phyloP scores from a whole-genome alignment of 2,329 filamentous ascomycete species.

The Scedosporium apiospermum region DNA sequence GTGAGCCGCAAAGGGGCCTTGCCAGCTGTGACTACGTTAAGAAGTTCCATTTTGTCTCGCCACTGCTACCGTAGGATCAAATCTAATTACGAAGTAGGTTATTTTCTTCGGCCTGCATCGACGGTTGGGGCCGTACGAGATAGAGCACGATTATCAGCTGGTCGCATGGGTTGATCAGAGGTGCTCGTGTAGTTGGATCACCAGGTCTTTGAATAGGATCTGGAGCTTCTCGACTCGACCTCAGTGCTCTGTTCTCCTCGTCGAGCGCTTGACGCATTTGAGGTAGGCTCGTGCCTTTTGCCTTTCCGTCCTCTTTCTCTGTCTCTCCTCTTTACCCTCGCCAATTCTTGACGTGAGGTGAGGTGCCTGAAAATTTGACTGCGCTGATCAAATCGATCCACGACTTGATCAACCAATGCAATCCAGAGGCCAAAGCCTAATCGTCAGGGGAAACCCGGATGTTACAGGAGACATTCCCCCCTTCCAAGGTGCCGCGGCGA shows the following conservation, averaged over 20 bases:
- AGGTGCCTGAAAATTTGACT: not conserved
- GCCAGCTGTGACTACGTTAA: too few relatives aligned
- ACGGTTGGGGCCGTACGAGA: not conserved
- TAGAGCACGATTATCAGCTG: not conserved
- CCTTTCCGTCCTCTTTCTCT: not conserved
- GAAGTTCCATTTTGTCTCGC: too few relatives aligned
- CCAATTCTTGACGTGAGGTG: too few relatives aligned
- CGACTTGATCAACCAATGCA: not conserved
- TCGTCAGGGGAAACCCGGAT: constrained; percentile 26
- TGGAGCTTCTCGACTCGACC: too few relatives aligned
- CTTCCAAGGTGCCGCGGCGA: constrained; percentile 15
- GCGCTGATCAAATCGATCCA: not conserved
- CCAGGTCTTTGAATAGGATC: too few relatives aligned
- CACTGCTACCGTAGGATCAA: too few relatives aligned
- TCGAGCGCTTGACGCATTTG: too few relatives aligned
- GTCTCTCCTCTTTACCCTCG: not conserved
- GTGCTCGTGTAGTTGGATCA: not conserved
- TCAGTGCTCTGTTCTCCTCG: too few relatives aligned
- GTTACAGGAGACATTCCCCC: constrained; percentile 21
- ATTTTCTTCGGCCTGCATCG: not conserved
- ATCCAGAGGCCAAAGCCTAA: constrained; percentile 19
- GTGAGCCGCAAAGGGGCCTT: too few relatives aligned
- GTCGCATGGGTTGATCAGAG: not conserved
- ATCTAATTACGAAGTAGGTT: too few relatives aligned
- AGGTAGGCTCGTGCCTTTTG: too few relatives aligned